Percentiles rank a stretch among this genome's conserved stretches.
Evolutionary conservation across 139 green algal species (phyloP).

Genomic region (Coelastrella sp.): DNA sequence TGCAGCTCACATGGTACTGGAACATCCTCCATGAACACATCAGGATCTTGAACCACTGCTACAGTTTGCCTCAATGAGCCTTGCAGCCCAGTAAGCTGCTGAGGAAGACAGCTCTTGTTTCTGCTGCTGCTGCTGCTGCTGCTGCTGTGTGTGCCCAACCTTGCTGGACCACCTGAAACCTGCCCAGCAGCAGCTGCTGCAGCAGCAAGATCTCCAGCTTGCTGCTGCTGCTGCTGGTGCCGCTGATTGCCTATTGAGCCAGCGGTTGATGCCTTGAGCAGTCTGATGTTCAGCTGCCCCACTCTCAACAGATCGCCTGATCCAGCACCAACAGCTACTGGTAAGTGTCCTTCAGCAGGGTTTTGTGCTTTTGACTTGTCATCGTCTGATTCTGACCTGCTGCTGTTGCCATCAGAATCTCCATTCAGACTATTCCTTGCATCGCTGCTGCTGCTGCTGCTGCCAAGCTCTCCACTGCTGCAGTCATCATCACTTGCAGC

Average conservation of each 20-base stretch:
- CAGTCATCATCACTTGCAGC: slow-evolving; percentile 15
- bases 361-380: neutral
- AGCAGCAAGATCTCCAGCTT: no score
- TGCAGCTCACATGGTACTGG: slow-evolving; percentile 13
- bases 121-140: neutral
- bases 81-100: neutral
- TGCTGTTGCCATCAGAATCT: neutral
- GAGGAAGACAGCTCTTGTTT: neutral
- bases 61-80: neutral
- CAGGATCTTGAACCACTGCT: neutral
- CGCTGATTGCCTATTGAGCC: neutral
- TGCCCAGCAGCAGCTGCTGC: no score
- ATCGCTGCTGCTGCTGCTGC: slow-evolving; percentile 8
- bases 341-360: neutral
- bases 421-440: neutral
- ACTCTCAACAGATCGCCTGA: neutral
- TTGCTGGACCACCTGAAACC: neutral
- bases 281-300: neutral
- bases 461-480: neutral
- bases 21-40: slow-evolving; percentile 26
- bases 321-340: neutral
- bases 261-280: neutral
- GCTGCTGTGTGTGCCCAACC: neutral
- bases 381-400: neutral
- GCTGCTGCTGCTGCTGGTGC: slow-evolving; percentile 4